phyloP scores from a whole-genome alignment of 192 early-diverging fungal species.

The Spizellomyces punctatus region DNA sequence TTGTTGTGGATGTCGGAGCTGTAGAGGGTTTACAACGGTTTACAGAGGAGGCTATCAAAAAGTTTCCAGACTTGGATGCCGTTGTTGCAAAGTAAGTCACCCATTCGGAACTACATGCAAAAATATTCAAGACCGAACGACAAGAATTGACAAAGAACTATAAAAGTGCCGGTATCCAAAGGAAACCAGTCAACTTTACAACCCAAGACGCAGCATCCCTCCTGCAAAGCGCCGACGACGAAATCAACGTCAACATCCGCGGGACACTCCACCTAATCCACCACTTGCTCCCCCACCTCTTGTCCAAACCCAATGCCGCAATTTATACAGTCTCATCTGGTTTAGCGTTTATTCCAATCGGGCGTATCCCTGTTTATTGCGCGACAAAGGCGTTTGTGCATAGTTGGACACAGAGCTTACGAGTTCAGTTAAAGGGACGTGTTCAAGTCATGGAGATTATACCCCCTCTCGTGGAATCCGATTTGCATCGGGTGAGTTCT shows the following conservation, averaged over 20 bases:
- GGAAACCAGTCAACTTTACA: conserved; percentile 1
- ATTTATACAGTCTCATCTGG: conserved; percentile 34
- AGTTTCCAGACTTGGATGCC: conserved; percentile 5
- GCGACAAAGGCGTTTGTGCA: conserved; percentile 39
- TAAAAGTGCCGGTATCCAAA: conserved; percentile 15
- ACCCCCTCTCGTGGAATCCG: conserved; percentile 34
- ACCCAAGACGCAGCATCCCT: neutral
- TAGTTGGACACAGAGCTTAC: conserved; percentile 26
- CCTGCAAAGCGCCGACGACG: conserved; percentile 2
- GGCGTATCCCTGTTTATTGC: conserved; percentile 26
- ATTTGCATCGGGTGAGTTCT: conserved; percentile 30
- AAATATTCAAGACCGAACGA: no score
- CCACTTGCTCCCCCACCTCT: conserved; percentile 32
- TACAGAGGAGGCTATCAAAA: neutral
- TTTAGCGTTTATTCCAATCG: conserved; percentile 32
- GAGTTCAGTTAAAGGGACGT: conserved; percentile 18
- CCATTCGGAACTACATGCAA: no score
- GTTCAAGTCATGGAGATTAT: conserved; percentile 35
- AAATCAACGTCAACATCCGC: conserved; percentile 35
- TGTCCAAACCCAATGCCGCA: conserved; percentile 7
- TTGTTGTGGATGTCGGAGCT: conserved; percentile 22
- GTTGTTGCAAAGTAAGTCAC: conserved; percentile 26
- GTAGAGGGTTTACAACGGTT: conserved; percentile 1
- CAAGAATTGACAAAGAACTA: no score
- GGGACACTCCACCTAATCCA: conserved; percentile 29